These are phyloP conservation scores for Thalassiosira mediterranea DNA, from an alignment of 352 stramenopile species.

Conservation along the genomic window DNA sequence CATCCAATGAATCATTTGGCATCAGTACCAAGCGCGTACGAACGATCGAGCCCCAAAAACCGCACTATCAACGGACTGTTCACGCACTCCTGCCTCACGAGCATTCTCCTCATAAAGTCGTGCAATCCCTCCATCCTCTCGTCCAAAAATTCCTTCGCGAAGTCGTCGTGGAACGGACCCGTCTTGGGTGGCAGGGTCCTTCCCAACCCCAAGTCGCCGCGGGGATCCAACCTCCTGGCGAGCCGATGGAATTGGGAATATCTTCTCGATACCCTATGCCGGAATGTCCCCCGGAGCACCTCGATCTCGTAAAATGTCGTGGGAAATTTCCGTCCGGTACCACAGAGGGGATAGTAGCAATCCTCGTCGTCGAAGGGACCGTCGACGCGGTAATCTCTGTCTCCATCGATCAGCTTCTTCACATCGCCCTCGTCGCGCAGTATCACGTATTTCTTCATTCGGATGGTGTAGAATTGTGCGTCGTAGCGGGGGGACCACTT, in stretches of 20 bases:
- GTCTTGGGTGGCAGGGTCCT: slow-evolving; percentile 24
- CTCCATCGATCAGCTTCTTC: no score
- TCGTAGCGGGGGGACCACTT: slow-evolving; percentile 41
- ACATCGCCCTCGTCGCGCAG: no score
- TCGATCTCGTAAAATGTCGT: slow-evolving; percentile 46
- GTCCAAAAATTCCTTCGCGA: slow-evolving; percentile 19
- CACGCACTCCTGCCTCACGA: slow-evolving; percentile 22
- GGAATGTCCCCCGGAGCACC: slow-evolving; percentile 12
- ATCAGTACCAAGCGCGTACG: no score
- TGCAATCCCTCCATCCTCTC: slow-evolving; percentile 30
- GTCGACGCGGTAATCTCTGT: no score
- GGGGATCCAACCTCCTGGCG: slow-evolving; percentile 28
- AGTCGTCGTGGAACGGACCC: slow-evolving; percentile 23
- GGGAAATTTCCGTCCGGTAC: slow-evolving; percentile 19
- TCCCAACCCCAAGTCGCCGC: not conserved
- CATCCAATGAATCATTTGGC: no score
- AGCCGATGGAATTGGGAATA: slow-evolving; percentile 47
- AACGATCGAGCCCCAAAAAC: slow-evolving; percentile 41
- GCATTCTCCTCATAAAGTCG: slow-evolving; percentile 27
- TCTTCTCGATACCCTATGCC: slow-evolving; percentile 11
- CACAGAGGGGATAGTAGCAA: not conserved
- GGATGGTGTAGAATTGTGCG: slow-evolving; percentile 42
- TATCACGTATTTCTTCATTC: no score
- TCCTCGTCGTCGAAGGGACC: slow-evolving; percentile 7
- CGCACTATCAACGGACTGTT: slow-evolving; percentile 15